Conservation (phyloP, 2,329 filamentous ascomycete genomes). For the Boeremia exigua region DNA sequence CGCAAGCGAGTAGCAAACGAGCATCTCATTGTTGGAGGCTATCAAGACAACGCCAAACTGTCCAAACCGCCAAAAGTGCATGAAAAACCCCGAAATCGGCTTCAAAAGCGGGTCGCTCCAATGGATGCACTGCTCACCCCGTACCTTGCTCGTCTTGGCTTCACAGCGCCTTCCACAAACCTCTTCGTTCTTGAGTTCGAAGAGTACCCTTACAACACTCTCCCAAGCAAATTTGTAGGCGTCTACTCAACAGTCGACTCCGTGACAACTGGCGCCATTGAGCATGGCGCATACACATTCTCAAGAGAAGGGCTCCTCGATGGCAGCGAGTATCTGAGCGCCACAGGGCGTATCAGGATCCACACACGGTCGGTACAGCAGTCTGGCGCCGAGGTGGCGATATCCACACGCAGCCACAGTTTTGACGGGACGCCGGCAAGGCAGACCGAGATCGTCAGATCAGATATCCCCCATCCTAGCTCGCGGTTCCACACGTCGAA, state of each 20-base stretch:
- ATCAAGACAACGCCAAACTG: slow-evolving; percentile 9
- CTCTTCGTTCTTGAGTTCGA: slow-evolving; percentile 30
- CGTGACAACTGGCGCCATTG: slow-evolving; percentile 26
- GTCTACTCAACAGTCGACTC: slow-evolving; percentile 29
- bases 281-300: slow-evolving; percentile 32
- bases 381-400: slow-evolving; percentile 16
- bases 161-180: neutral
- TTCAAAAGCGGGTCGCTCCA: slow-evolving; percentile 7
- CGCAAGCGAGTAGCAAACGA: neutral
- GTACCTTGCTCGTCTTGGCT: neutral
- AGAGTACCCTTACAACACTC: slow-evolving; percentile 28
- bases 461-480: slow-evolving; percentile 34
- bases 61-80: slow-evolving; percentile 19
- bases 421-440: slow-evolving; percentile 11
- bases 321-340: slow-evolving; percentile 29
- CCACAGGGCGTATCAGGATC: slow-evolving; percentile 33
- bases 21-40: neutral
- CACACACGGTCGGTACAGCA: slow-evolving; percentile 19
- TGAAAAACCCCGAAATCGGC: slow-evolving; percentile 9
- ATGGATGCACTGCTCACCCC: neutral
- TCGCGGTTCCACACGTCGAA: slow-evolving; percentile 1
- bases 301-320: slow-evolving; percentile 31
- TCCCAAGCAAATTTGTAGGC: slow-evolving; percentile 28
- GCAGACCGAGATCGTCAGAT: slow-evolving; percentile 16
- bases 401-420: slow-evolving; percentile 7